Evolutionary conservation across 306 rosid genomes (phyloP).

Genomic region (Vigna mungo): DNA sequence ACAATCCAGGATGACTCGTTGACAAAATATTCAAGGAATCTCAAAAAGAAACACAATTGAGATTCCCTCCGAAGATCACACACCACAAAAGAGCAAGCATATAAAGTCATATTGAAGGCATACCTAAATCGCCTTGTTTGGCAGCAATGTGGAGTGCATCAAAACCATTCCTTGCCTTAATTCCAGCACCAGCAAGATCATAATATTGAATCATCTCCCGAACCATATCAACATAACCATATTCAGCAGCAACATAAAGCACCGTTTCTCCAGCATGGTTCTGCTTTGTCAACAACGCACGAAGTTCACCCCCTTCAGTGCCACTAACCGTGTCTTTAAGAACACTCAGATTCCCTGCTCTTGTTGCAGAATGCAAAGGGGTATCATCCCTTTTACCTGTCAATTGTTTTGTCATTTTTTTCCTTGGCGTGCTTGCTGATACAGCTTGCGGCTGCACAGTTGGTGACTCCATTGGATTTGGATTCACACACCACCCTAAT

Average conservation of each 20-base stretch:
- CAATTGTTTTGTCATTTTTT: conserved; percentile 88
- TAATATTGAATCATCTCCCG: conserved; percentile 79
- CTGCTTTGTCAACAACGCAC: conserved; percentile 65
- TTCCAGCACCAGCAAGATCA: conserved; percentile 81
- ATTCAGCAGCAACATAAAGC: conserved; percentile 89
- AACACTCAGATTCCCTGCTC: conserved; percentile 69
- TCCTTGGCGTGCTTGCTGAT: conserved; percentile 56
- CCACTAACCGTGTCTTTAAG: conserved; percentile 56
- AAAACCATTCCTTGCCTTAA: conserved; percentile 88
- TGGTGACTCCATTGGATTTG: conserved; percentile 57
- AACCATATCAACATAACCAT: conserved; percentile 84
- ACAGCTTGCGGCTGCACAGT: conserved; percentile 51
- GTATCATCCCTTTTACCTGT: conserved; percentile 95
- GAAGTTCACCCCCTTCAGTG: conserved; percentile 57
- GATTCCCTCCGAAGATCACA: conserved; percentile 9
- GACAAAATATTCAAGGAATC: neutral
- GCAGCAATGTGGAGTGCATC: conserved; percentile 99
- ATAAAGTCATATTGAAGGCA: neutral
- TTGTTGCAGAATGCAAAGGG: conserved; percentile 74
- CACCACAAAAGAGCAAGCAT: conserved; percentile 33
- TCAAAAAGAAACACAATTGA: conserved; percentile 10
- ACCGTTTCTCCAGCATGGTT: conserved; percentile 93
- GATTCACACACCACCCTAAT: conserved; percentile 29
- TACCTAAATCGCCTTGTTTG: conserved; percentile 94
- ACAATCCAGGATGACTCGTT: no score